Evolutionary conservation across 257 asterid genomes (phyloP), one percentile per base, ranked within the genome.

Genomic region (Solanum rostratum): DNA sequence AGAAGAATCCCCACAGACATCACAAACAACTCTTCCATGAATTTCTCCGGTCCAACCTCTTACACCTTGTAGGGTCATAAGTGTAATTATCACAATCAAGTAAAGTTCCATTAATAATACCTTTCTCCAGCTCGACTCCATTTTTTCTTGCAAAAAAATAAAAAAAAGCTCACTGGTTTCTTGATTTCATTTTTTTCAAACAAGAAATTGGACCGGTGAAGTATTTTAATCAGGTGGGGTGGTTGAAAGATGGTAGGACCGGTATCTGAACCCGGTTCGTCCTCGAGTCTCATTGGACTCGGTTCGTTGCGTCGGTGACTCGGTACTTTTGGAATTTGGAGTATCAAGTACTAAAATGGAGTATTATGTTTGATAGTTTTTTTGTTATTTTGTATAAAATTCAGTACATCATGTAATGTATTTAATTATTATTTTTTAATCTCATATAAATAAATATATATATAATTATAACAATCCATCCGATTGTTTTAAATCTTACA

Each of bases 1-100:
- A 24, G 95, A 91, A 83, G 99, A 91, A 90, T 96, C 99, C n/a
- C 90, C 98, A 86, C 98, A 94, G 57, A 94, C 96, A 91, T 94
- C 98, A 86, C 99, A 94, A 33, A 92, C 93, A 41, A 96, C 98
- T 74, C 98, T 87, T 80, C 98, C 97, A 65, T 92, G 92, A 85
- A 96, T 92, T 90, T 94, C 92, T 46, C 98, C 97, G 12, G 93
- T 96, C 98, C 98, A 96, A 10, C 92, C 94, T 73, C 86, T 90
- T 50, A 90, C 96, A 43, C 89, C 87, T 43, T 43, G 60, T 22
- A 65, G 80, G 81, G 73, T 50, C 66, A 88, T 82, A 81, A 86
- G 55, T 33, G 86, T 79, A 13, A 81, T 16, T 57, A 84, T 15
- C 7, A 41, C 19, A 11, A 84, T 13, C 41, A 82, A n/a, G 55